phyloP scores from a whole-genome alignment of 305 asterid species.

The Fraxinus sp. region DNA sequence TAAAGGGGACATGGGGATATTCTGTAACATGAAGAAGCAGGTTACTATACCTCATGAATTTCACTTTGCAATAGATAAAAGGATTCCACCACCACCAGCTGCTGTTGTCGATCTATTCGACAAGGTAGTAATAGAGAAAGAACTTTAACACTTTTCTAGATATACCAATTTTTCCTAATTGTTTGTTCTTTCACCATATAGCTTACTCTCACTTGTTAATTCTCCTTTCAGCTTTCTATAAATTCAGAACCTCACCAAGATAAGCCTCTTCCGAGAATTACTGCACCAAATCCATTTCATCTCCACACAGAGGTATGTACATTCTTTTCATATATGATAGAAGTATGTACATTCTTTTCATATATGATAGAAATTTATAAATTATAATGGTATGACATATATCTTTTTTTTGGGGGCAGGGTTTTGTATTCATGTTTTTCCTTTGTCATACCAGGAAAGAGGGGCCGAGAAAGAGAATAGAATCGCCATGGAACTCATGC shows the following conservation, averaged over 20 bases:
- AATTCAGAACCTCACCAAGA: constrained; percentile 60
- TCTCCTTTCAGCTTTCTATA: constrained; percentile 60
- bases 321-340: background rate
- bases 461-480: constrained; percentile 80
- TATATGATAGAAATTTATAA: background rate
- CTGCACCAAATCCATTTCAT: constrained; percentile 78
- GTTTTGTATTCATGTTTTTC: constrained; percentile 14
- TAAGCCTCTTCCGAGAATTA: constrained; percentile 62
- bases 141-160: background rate
- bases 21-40: constrained; percentile 72
- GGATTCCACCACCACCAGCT: constrained; percentile 59
- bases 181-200: background rate
- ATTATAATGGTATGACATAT: background rate
- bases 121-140: constrained; percentile 42
- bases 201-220: background rate
- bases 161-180: background rate
- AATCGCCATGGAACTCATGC: constrained; percentile 52
- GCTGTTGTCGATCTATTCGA: constrained; percentile 70
- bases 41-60: constrained; percentile 81
- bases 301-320: constrained; percentile 71
- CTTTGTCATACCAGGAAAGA: constrained; percentile 54
- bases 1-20: constrained; percentile 85
- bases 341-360: constrained; percentile 30
- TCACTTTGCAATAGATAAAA: constrained; percentile 75
- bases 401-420: background rate